Base-by-base conservation (phyloP, 179 eudicot genomes). In the Carnegiea gigantea region DNA sequence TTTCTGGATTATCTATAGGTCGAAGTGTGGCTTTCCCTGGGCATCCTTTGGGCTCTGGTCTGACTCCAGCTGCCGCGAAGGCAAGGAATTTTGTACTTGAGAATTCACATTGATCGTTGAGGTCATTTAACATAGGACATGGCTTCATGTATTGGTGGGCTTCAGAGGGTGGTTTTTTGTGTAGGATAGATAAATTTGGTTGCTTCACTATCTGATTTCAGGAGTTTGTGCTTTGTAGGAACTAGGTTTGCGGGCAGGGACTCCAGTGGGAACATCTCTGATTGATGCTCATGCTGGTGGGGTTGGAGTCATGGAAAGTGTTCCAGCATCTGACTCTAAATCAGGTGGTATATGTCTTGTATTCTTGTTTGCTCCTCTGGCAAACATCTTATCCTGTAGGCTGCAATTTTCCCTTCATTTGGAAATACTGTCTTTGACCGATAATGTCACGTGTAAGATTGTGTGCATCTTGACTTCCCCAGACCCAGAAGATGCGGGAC, bases 231-330 rank as follows among this genome's bases (percentile, higher is more conserved):
- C 80, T 87, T 78, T 81, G 40, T 90, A 96, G 99, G 98, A 96
- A 82, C 84, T 96, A 81, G 99, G 97, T 77, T 87, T 96, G 83
- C 72, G 73, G 76, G 88, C 84, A 43, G 98, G 98, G 71, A 94
- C 85, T 83, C 99, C 99, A 64, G 98, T 96, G 23, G 98, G 99
- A 77, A 91, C 96, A 82, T 94, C 99, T 53, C 89, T 96, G 84
- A 94, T 96, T 84, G 99, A 96, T 94, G 99, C 99, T 65, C 99
- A 94, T 91, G 99, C 99, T 81, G 99, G 99, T 82, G 99, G 99
- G 48, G 93, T 94, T 80, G 99, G 99, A 44, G 95, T 94, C 85
- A 94, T 94, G 97, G 99, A 92, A 90, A 93, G 98, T 77, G 85
- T 86, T 57, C 93, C 96, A 26, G 79, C 75, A 24, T 77, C 91